Evolutionary conservation across 192 early-diverging fungal species (phyloP).

Genomic region (Backusella mclennaniae): DNA sequence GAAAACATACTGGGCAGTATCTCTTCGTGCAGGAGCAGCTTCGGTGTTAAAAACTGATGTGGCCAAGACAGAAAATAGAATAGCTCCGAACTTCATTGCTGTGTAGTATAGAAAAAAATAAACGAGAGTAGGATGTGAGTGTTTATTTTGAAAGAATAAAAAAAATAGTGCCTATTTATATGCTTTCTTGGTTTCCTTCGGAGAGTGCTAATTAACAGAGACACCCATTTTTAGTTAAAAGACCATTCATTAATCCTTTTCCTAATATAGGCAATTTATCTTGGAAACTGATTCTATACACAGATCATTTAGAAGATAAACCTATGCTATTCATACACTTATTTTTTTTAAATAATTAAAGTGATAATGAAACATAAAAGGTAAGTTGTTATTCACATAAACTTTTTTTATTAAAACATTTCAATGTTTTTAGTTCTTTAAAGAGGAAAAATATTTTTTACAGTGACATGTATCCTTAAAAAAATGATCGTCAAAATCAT

Average conservation of each 20-base stretch:
- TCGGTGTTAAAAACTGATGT: not conserved
- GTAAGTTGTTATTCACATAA: not conserved
- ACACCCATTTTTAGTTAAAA: not conserved
- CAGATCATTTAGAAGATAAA: not conserved
- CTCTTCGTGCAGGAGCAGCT: not conserved
- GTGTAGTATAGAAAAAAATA: not conserved
- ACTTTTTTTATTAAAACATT: not conserved
- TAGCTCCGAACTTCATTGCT: not conserved
- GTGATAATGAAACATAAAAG: not conserved
- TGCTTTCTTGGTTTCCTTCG: not conserved
- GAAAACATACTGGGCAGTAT: not conserved
- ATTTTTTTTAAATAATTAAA: not conserved
- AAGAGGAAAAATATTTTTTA: not conserved
- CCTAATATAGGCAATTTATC: conserved; percentile 2
- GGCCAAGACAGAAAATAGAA: not conserved
- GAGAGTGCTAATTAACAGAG: not conserved
- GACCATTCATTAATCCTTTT: not conserved
- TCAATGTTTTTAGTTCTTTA: not conserved
- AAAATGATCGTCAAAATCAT: not conserved
- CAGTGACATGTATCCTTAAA: not conserved
- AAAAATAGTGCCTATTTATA: not conserved
- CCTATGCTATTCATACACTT: not conserved
- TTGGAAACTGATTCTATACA: not conserved
- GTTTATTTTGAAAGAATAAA: not conserved
- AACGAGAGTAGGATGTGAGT: not conserved